Percentiles rank a stretch among this genome's conserved stretches.
Evolutionary conservation across 2,329 filamentous ascomycete species (phyloP).

Genomic region (Dactylellina cionopaga): DNA sequence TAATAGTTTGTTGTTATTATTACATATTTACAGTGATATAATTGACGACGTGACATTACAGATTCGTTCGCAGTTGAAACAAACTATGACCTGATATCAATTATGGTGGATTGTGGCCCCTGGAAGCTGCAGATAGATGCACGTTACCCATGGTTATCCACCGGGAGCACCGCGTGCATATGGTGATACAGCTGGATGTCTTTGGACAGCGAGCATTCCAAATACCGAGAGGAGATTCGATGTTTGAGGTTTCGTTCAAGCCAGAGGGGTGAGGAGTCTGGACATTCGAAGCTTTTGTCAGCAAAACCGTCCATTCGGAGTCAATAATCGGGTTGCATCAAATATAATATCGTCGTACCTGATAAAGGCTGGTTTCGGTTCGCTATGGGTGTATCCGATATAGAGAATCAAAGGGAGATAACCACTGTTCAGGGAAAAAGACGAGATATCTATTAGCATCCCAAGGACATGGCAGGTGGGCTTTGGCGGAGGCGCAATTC

Average conservation of each 20-base stretch:
- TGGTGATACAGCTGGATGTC: conserved; percentile 8
- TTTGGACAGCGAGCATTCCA: conserved; percentile 19
- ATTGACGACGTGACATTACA: no score
- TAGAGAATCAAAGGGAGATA: conserved; percentile 51
- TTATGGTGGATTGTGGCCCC: background rate
- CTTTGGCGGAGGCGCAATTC: conserved; percentile 14
- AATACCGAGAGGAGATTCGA: conserved; percentile 34
- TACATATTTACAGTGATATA: conserved; percentile 27
- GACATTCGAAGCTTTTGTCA: background rate
- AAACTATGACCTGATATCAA: background rate
- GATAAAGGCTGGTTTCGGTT: conserved; percentile 46
- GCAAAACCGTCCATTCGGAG: conserved; percentile 20
- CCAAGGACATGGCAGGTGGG: conserved; percentile 6
- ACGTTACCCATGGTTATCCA: background rate
- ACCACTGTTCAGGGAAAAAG: conserved; percentile 29
- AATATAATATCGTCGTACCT: conserved; percentile 25
- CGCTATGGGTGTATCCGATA: conserved; percentile 51
- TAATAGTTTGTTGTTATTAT: no score
- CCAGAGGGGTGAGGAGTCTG: conserved; percentile 47
- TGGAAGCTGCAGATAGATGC: conserved; percentile 12
- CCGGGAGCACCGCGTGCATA: background rate
- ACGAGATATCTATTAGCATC: conserved; percentile 1
- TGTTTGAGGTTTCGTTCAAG: conserved; percentile 22
- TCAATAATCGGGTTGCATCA: background rate
- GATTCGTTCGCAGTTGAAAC: no score